These are phyloP conservation scores for Iberis pinnata DNA, from an alignment of 345 rosid genomes.

Conservation along the genomic window DNA sequence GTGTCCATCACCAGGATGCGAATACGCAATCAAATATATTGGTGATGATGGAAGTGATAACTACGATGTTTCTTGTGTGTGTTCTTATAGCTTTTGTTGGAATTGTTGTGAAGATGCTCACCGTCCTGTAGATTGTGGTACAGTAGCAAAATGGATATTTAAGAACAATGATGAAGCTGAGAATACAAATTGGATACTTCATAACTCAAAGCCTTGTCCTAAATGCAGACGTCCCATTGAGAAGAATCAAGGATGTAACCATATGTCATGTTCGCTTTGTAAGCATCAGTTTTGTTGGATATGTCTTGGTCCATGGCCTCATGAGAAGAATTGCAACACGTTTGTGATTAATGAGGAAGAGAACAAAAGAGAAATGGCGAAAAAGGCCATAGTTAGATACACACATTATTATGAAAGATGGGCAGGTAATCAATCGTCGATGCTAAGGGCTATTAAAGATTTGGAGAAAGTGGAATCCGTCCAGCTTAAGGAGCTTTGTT, in stretches of 20 bases:
- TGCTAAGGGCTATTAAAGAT: conserved; percentile 26
- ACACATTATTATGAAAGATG: conserved; percentile 6
- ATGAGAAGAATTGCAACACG: not conserved
- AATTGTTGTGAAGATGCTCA: conserved; percentile 6
- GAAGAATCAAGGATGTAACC: conserved; percentile 8
- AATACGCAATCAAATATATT: conserved; percentile 48
- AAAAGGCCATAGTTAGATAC: not conserved
- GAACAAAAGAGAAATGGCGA: not conserved
- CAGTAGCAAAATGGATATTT: not conserved
- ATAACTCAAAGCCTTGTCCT: conserved; percentile 1
- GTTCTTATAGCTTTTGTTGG: conserved; percentile 13
- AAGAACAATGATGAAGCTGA: conserved; percentile 8
- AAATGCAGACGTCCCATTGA: not conserved
- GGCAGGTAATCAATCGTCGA: conserved; percentile 10
- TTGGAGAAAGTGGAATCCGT: conserved; percentile 19
- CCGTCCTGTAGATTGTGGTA: conserved; percentile 8
- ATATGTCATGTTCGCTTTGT: conserved; percentile 14
- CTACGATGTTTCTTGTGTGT: conserved; percentile 22
- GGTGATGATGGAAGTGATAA: conserved; percentile 9
- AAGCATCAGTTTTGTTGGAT: conserved; percentile 1
- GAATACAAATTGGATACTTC: conserved; percentile 7
- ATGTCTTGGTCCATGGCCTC: not conserved
- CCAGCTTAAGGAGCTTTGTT: conserved; percentile 59
- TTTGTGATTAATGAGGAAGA: not conserved
- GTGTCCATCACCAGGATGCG: conserved; percentile 99